Percentiles rank a stretch among this genome's conserved stretches.
These are phyloP conservation scores for Takashimella koratensis DNA, from an alignment of 1,284 basidiomycete species.

Conservation along the genomic window DNA sequence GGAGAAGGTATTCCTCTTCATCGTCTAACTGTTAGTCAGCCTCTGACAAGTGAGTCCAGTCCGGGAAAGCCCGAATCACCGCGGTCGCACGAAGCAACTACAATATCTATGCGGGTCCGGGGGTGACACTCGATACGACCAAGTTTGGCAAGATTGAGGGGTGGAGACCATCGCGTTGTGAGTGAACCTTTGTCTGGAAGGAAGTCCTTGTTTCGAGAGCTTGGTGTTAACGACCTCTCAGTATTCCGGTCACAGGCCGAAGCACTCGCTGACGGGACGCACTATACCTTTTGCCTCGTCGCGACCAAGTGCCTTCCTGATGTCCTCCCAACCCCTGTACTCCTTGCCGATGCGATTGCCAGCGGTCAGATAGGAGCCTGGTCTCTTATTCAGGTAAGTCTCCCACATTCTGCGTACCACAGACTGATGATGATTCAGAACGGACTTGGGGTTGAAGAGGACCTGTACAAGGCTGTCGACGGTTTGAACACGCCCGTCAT, in stretches of 20 bases:
- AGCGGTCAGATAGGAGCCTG: conserved; percentile 58
- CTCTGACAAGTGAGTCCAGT: no score
- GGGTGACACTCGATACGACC: conserved; percentile 58
- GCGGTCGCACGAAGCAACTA: conserved; percentile 72
- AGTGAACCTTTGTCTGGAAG: no score
- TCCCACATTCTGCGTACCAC: no score
- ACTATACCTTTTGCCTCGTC: conserved; percentile 65
- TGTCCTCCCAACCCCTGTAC: conserved; percentile 56
- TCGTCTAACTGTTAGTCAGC: no score
- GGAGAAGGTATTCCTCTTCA: conserved; percentile 46
- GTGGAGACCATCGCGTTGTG: conserved; percentile 64
- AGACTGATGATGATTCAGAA: conserved; percentile 53
- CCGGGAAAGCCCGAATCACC: conserved; percentile 64
- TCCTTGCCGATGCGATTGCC: conserved; percentile 61
- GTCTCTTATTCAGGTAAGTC: conserved; percentile 61
- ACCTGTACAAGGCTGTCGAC: conserved; percentile 59
- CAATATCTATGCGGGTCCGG: conserved; percentile 52
- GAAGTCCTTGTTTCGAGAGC: no score
- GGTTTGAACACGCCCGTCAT: conserved; percentile 34
- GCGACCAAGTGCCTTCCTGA: conserved; percentile 73
- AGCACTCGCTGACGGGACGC: conserved; percentile 55
- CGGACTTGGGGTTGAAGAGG: conserved; percentile 68
- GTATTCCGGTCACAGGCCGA: conserved; percentile 60
- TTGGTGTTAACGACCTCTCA: no score
- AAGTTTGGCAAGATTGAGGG: conserved; percentile 59